These are phyloP conservation scores for Tylopilus sp. DNA, from an alignment of 768 basidiomycete genomes.

Conservation along the genomic window DNA sequence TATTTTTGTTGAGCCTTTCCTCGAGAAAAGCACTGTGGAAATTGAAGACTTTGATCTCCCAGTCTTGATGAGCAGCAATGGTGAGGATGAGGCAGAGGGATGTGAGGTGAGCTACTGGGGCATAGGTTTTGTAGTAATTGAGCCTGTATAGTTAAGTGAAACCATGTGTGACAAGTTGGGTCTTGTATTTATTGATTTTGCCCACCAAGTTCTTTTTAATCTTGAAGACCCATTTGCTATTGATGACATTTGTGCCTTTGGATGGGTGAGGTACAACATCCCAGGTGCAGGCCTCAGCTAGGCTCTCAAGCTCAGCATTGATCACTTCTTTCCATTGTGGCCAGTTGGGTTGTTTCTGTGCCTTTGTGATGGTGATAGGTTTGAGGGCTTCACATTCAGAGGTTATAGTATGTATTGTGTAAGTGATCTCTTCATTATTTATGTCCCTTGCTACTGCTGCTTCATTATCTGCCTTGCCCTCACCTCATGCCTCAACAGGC, in stretches of 20 bases:
- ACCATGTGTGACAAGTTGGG: neutral
- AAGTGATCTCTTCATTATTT: neutral
- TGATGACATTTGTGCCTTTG: conserved; percentile 1
- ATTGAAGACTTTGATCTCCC: neutral
- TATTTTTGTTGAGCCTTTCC: neutral
- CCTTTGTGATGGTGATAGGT: too few species aligned
- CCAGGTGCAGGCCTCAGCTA: neutral
- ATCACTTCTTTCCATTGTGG: neutral
- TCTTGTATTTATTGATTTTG: conserved; percentile 17
- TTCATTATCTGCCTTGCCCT: neutral
- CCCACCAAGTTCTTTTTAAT: conserved; percentile 38
- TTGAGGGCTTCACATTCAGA: too few species aligned
- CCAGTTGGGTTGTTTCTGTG: too few species aligned
- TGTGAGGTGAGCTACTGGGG: too few species aligned
- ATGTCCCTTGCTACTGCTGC: neutral
- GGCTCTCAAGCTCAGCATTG: neutral
- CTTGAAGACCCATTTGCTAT: conserved; percentile 40
- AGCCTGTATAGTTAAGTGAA: neutral
- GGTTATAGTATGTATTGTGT: neutral
- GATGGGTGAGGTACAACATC: neutral
- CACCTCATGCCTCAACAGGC: neutral
- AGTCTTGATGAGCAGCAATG: neutral
- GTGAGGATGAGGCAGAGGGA: neutral
- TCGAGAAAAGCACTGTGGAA: neutral
- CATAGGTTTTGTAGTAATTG: neutral